These are phyloP conservation scores for Malassezia furfur DNA, from an alignment of 1,284 basidiomycete species.

Conservation along the genomic window DNA sequence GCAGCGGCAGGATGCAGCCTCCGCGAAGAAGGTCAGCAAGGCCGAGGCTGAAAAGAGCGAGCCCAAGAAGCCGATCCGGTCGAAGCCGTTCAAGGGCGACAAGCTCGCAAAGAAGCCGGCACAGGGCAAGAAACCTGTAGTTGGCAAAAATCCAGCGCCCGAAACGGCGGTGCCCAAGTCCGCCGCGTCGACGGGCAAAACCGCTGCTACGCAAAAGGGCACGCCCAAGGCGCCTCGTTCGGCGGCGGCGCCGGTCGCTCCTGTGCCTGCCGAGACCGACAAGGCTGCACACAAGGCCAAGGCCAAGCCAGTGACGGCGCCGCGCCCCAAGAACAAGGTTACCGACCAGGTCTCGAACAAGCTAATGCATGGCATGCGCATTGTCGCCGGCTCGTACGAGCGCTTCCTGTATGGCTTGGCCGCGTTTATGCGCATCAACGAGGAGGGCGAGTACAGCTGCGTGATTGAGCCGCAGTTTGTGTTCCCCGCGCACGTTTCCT, in stretches of 20 bases:
- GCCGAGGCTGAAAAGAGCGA: neutral
- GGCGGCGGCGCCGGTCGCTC: too few species aligned
- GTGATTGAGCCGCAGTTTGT: constrained; percentile 71
- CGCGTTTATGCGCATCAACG: constrained; percentile 54
- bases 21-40: neutral
- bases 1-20: neutral
- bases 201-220: too few species aligned
- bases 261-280: too few species aligned
- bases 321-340: neutral
- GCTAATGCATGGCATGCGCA: constrained; percentile 18
- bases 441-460: constrained; percentile 30
- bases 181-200: too few species aligned
- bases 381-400: constrained; percentile 87
- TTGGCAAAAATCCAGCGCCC: too few species aligned
- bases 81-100: neutral
- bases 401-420: constrained; percentile 85
- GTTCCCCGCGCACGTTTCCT: constrained; percentile 90
- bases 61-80: neutral
- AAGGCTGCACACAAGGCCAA: too few species aligned
- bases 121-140: neutral
- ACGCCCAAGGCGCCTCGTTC: too few species aligned
- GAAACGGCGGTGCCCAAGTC: too few species aligned
- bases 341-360: neutral
- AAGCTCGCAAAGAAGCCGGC: neutral
- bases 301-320: too few species aligned